phyloP scores from a whole-genome alignment of 495 filamentous ascomycete species.

The Platismatia glauca region DNA sequence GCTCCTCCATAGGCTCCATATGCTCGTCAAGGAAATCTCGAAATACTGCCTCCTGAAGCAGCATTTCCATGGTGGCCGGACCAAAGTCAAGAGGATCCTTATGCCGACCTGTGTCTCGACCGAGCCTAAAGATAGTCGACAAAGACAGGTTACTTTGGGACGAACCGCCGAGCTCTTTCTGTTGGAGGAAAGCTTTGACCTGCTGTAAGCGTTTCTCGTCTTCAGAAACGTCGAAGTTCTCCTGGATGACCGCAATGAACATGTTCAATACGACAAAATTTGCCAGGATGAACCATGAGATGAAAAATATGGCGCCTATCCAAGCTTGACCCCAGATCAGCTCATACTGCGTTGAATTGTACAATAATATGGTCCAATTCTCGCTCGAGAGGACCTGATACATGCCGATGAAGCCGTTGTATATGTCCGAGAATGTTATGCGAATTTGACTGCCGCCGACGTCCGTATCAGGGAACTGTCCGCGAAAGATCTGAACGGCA shows the following conservation, averaged over 20 bases:
- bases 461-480: constrained; percentile 59
- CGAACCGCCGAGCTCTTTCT: constrained; percentile 68
- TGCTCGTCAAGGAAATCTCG: constrained; percentile 86
- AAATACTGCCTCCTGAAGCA: constrained; percentile 90
- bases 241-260: constrained; percentile 99
- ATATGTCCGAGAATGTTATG: constrained; percentile 81
- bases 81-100: constrained; percentile 85
- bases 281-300: constrained; percentile 89
- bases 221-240: constrained; percentile 99
- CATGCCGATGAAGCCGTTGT: constrained; percentile 95
- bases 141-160: constrained; percentile 68
- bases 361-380: constrained; percentile 86
- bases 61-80: constrained; percentile 82
- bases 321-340: constrained; percentile 59
- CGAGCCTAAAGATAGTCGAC: constrained; percentile 77
- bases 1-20: constrained; percentile 22
- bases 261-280: constrained; percentile 98
- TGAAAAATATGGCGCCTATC: constrained; percentile 88
- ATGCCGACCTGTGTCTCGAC: constrained; percentile 50
- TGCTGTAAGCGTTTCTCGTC: constrained; percentile 96
- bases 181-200: constrained; percentile 85
- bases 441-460: constrained; percentile 45
- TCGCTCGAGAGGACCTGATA: constrained; percentile 97
- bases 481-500: constrained; percentile 85
- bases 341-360: constrained; percentile 66